Percentiles rank a stretch among this genome's conserved stretches.
These are phyloP conservation scores for Yarrowia yakushimensis DNA, from an alignment of 805 yeast genomes.

Conservation along the genomic window DNA sequence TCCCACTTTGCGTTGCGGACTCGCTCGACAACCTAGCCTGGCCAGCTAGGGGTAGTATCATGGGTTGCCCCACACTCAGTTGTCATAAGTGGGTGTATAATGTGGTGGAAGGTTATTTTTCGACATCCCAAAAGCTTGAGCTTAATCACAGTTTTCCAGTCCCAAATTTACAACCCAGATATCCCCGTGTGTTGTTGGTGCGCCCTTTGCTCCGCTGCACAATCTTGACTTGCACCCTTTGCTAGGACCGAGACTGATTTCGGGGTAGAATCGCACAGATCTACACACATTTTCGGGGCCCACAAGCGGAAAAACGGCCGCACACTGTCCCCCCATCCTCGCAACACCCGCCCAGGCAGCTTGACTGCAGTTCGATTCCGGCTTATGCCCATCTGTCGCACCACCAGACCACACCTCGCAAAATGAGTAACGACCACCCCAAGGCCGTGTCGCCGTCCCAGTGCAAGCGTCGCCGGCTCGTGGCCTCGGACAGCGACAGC, in stretches of 20 bases:
- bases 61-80: slow-evolving; percentile 1
- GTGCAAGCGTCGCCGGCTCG: slow-evolving; percentile 17
- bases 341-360: background rate
- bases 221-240: background rate
- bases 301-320: background rate
- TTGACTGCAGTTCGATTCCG: slow-evolving; percentile 20
- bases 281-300: background rate
- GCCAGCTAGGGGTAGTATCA: background rate
- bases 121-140: slow-evolving; percentile 11
- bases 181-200: slow-evolving; percentile 14
- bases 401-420: background rate
- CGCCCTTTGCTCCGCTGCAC: slow-evolving; percentile 23
- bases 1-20: background rate
- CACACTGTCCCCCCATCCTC: background rate
- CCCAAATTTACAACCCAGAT: slow-evolving; percentile 21
- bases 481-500: slow-evolving; percentile 4
- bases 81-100: slow-evolving; percentile 1
- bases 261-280: background rate
- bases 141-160: slow-evolving; percentile 11
- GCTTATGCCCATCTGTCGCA: slow-evolving; percentile 8
- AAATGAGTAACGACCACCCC: slow-evolving; percentile 2
- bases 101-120: background rate
- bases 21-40: background rate
- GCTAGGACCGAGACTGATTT: background rate
- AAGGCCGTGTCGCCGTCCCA: slow-evolving; percentile 3